phyloP scores from a whole-genome alignment of 2,329 filamentous ascomycete species.

The Ophiostoma perfectum region DNA sequence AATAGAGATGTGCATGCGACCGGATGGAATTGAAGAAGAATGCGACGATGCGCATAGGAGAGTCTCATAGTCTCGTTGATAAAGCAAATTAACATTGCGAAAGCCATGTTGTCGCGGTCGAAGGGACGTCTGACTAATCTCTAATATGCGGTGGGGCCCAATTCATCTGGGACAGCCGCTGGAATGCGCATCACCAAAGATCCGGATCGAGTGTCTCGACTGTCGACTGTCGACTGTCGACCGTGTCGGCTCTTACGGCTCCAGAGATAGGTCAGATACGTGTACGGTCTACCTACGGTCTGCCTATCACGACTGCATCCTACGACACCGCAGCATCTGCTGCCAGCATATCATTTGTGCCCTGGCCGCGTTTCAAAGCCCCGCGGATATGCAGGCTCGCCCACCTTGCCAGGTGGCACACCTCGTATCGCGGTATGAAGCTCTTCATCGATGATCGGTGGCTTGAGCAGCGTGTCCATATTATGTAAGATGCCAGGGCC shows the following conservation, averaged over 20 bases:
- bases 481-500: too few species aligned
- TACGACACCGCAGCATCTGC: too few species aligned
- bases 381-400: not conserved
- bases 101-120: too few species aligned
- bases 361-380: slow-evolving; percentile 1
- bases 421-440: not conserved
- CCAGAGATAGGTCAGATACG: not conserved
- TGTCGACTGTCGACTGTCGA: too few species aligned
- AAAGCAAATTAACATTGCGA: too few species aligned
- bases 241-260: too few species aligned
- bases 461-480: too few species aligned
- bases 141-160: too few species aligned
- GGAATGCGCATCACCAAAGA: slow-evolving; percentile 1
- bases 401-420: not conserved
- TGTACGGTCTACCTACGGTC: not conserved
- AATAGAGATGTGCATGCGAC: not conserved
- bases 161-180: not conserved
- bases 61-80: too few species aligned
- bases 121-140: too few species aligned
- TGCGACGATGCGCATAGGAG: not conserved
- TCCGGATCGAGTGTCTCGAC: not conserved
- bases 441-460: too few species aligned
- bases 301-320: not conserved
- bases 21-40: not conserved
- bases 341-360: slow-evolving; percentile 7